Conservation (phyloP, 169 alveolate species). For the Plasmodium vinckei region DNA sequence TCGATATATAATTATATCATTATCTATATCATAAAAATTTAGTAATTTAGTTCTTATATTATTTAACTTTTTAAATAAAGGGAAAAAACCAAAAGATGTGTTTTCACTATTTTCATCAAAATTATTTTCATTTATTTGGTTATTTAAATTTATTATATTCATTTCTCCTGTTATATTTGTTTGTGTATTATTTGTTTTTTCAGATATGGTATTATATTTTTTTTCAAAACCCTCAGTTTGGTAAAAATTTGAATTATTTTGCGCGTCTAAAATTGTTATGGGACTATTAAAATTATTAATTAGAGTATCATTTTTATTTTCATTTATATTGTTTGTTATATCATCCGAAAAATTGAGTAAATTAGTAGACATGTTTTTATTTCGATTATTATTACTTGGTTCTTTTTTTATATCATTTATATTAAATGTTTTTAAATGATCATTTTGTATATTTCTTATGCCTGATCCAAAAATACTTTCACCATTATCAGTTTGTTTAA, state of each 20-base stretch:
- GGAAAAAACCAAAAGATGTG: slow-evolving; percentile 48
- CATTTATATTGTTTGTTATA: no score
- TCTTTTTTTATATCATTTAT: slow-evolving; percentile 31
- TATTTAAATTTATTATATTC: slow-evolving; percentile 54
- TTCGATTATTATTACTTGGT: no score
- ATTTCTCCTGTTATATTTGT: slow-evolving; percentile 36
- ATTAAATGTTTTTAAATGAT: slow-evolving; percentile 28
- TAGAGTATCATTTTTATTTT: no score
- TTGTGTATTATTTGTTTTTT: slow-evolving; percentile 2
- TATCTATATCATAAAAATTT: slow-evolving; percentile 46
- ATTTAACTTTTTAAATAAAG: slow-evolving; percentile 42
- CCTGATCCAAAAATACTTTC: slow-evolving; percentile 20
- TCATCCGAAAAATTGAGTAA: no score
- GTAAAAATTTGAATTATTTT: not conserved
- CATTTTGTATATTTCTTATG: not conserved
- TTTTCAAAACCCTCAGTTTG: no score
- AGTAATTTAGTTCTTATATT: slow-evolving; percentile 33
- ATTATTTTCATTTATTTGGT: slow-evolving; percentile 2
- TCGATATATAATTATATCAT: slow-evolving; percentile 64
- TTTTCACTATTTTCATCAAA: slow-evolving; percentile 4
- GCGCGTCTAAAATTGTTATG: not conserved
- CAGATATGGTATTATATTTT: not conserved
- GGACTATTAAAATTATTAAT: not conserved
- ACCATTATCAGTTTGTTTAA: slow-evolving; percentile 10
- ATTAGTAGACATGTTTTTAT: no score